phyloP scores from a whole-genome alignment of 2,329 filamentous ascomycete species.

The Colletotrichum eremochloae region DNA sequence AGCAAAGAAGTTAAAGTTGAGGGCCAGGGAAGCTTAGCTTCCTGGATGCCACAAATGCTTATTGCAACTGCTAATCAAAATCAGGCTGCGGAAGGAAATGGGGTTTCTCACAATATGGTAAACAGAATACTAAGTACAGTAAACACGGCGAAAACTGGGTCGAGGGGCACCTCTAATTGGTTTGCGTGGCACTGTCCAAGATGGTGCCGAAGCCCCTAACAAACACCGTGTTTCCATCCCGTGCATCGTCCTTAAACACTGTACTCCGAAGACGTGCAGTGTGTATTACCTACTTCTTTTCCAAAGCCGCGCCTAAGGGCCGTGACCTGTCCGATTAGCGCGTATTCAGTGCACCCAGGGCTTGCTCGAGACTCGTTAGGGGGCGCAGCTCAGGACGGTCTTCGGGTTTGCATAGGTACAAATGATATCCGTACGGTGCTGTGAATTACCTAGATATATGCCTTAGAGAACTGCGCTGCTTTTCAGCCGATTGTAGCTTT shows the following conservation, averaged over 20 bases:
- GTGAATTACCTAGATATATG: neutral
- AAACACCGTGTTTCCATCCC: neutral
- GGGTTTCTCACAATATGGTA: neutral
- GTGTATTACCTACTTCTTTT: too few species aligned
- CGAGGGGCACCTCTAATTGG: neutral
- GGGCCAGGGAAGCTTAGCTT: constrained; percentile 34
- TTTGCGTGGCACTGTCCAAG: neutral
- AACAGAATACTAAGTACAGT: neutral
- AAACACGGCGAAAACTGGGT: neutral
- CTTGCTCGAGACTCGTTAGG: neutral
- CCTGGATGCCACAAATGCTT: constrained; percentile 35
- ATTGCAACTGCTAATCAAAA: constrained; percentile 31
- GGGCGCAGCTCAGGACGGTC: neutral
- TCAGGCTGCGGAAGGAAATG: constrained; percentile 23
- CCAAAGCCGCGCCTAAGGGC: neutral
- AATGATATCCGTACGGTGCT: neutral
- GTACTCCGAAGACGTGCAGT: neutral
- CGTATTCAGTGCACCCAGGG: too few species aligned
- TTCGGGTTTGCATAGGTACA: neutral
- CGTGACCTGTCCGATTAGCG: neutral
- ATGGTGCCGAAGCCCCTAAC: neutral
- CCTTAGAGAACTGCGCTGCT: neutral
- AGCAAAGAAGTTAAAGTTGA: constrained; percentile 13
- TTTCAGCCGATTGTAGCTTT: constrained; percentile 12
- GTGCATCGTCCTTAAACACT: neutral